phyloP scores from a whole-genome alignment of 257 asterid genomes.

The Solanum commersonii region DNA sequence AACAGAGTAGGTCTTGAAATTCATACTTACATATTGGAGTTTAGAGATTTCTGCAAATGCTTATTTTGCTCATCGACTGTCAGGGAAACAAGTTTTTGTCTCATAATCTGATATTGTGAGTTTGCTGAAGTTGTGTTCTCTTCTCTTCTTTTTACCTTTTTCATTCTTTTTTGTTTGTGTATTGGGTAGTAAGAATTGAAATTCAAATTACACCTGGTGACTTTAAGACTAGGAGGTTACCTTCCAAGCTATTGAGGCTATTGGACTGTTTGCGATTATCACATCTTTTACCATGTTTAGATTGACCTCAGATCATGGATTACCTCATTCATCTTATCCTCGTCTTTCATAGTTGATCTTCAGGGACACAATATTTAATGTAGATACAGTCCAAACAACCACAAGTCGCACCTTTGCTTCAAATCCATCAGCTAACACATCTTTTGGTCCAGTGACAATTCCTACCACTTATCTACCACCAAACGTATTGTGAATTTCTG shows the following conservation, averaged over 20 bases:
- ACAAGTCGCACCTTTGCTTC: background rate
- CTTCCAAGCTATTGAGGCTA: background rate
- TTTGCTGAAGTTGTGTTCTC: background rate
- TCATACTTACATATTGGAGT: background rate
- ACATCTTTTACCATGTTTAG: background rate
- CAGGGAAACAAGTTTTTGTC: background rate
- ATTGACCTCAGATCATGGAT: background rate
- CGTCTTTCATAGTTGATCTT: background rate
- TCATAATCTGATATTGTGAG: background rate
- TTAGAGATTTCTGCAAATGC: background rate
- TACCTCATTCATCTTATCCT: background rate
- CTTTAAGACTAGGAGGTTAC: background rate
- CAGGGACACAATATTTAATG: background rate
- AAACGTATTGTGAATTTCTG: background rate
- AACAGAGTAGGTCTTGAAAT: background rate
- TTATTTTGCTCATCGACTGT: background rate
- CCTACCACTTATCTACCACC: background rate
- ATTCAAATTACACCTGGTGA: background rate
- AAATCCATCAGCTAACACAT: background rate
- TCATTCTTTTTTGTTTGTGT: background rate
- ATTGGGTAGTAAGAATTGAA: background rate
- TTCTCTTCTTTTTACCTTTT: background rate
- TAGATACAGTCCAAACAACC: background rate
- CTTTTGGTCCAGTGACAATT: background rate
- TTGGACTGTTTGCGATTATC: background rate